Percentiles rank a stretch among this genome's conserved stretches.
These are phyloP conservation scores for Sergeia podlipaevii DNA, from an alignment of 208 protist species.

Conservation along the genomic window DNA sequence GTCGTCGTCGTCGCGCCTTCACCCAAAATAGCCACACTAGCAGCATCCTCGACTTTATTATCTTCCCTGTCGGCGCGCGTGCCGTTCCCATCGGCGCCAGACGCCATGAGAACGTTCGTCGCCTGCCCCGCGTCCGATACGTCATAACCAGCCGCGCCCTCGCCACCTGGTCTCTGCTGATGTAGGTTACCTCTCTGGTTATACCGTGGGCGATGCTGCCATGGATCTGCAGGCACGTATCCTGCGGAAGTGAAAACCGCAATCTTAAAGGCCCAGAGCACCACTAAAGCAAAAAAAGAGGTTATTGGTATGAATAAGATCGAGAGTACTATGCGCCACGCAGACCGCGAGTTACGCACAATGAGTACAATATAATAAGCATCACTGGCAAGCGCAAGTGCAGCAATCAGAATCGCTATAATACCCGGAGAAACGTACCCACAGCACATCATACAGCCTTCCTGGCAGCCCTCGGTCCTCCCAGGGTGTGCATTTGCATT, in stretches of 20 bases:
- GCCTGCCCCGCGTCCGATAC: neutral
- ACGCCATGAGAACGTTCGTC: neutral
- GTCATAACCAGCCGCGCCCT: neutral
- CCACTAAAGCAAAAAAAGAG: slow-evolving; percentile 1
- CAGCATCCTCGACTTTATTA: no score
- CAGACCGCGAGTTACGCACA: slow-evolving; percentile 12
- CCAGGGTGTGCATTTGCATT: slow-evolving; percentile 34
- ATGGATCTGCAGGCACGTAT: slow-evolving; percentile 42
- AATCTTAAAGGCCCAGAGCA: slow-evolving; percentile 37
- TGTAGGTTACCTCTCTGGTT: no score
- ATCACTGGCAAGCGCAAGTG: slow-evolving; percentile 15
- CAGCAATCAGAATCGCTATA: slow-evolving; percentile 34
- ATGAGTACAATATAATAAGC: slow-evolving; percentile 37
- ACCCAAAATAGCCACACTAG: no score
- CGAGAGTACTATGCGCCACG: slow-evolving; percentile 38
- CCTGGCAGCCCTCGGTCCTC: slow-evolving; percentile 12
- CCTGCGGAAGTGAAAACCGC: slow-evolving; percentile 50
- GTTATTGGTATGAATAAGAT: slow-evolving; percentile 36
- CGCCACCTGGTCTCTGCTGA: no score
- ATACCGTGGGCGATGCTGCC: slow-evolving; percentile 41
- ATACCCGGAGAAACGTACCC: slow-evolving; percentile 39
- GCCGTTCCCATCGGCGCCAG: neutral
- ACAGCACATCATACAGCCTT: slow-evolving; percentile 35
- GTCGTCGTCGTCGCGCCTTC: no score
- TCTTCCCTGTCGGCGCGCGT: neutral